A percentile compares a stretch with the other conserved stretches of the same genome.
These are phyloP conservation scores for Colletotrichum sp. DNA, from an alignment of 2,329 filamentous ascomycete species.

Conservation along the genomic window DNA sequence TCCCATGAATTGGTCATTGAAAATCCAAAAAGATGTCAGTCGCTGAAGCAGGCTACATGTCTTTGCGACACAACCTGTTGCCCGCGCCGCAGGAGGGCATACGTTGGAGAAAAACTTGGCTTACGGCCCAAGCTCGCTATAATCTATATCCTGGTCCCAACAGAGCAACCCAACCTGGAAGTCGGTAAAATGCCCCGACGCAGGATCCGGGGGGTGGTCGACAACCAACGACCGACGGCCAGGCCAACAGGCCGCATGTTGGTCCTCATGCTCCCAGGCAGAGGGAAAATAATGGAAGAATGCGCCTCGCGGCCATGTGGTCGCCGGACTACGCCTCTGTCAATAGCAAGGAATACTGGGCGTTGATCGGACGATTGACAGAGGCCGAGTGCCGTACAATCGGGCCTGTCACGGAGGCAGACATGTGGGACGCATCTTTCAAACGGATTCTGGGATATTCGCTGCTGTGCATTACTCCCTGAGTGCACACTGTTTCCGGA, in stretches of 20 bases:
- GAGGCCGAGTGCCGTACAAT: neutral
- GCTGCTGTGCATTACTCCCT: neutral
- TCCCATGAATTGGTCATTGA: neutral
- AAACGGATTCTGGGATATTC: neutral
- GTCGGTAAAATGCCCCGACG: neutral
- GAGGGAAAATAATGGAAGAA: neutral
- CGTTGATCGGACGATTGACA: neutral
- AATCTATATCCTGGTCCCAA: neutral
- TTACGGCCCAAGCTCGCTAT: neutral
- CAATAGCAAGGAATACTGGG: neutral
- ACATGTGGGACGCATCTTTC: neutral
- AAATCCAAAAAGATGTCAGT: neutral
- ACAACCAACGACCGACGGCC: neutral
- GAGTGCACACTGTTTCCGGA: neutral
- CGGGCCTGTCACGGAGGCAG: neutral
- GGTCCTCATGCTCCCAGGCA: neutral
- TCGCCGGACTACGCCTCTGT: neutral
- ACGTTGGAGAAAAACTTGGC: neutral
- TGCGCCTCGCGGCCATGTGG: neutral
- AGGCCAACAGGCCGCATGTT: neutral
- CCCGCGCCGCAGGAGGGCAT: neutral
- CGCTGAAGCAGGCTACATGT: neutral
- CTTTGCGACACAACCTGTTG: neutral
- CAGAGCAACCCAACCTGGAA: neutral
- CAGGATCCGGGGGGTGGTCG: neutral